Evolutionary conservation across 305 asterid species (phyloP), one percentile per base, ranked within the genome.

Genomic region (Fraxinus dipetala): DNA sequence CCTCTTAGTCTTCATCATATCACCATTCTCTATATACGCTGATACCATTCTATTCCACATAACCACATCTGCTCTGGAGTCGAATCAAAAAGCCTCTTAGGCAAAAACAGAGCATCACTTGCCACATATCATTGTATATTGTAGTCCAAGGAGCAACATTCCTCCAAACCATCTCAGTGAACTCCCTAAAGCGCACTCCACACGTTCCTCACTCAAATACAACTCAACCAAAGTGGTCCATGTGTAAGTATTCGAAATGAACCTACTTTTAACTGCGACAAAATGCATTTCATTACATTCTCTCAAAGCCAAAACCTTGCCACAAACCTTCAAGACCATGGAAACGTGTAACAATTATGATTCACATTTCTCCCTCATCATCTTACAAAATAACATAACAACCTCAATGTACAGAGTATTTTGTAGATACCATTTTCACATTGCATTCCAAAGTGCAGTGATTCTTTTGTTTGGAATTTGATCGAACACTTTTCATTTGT

Each of bases 121-220:
- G 78, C 84, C 31, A 90, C 84, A 65, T 87, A 94, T 4, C 92
- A 95, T 43, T 85, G 87, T 35, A 94, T 88, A 92, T 92, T 5
- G 95, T 87, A 54, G 98, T 94, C 97, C 98, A 95, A 30, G 92
- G 82, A 67, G 93, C 95, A 72, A 93, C 98, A 88, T 92, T 94
- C 82, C 89, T 91, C 72, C 89, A 78, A 24, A 85, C 90, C 99
- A 95, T 89, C 83, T 93, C 95, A 16, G 70, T 83, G 74, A 94
- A 92, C 82, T 89, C 98, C 82, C 85, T 83, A 87, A 85, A 22
- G 94, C 94, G 43, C 81, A 81, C 31, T 77, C 87, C 82, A 89
- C 86, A 31, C 36, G 48, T 5, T 88, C 87, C 40, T 22, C 83
- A 4, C 86, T 82, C 0, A 95, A 89, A 80, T 94, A 92, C 83